These are phyloP conservation scores for Blastocystis sp. DNA, from an alignment of 352 stramenopile genomes.

Conservation along the genomic window DNA sequence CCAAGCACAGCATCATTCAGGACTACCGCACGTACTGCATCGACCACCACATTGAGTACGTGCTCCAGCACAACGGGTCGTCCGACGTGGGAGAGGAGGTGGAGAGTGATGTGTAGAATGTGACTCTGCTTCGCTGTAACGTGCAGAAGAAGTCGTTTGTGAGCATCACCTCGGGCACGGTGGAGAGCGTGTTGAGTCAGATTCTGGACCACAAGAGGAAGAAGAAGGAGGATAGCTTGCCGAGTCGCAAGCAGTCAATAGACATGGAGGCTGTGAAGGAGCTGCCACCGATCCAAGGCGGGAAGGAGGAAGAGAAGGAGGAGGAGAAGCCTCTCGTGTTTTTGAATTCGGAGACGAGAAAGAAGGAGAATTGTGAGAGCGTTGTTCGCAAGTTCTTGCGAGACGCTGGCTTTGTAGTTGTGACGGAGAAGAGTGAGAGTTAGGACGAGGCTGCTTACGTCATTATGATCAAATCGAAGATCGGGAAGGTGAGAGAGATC, in stretches of 20 bases:
- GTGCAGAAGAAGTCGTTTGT: background rate
- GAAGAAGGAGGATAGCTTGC: background rate
- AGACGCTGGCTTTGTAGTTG: background rate
- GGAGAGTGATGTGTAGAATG: background rate
- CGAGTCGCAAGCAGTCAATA: background rate
- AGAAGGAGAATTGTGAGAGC: slow-evolving; percentile 8
- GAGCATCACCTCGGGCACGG: background rate
- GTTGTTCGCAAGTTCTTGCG: background rate
- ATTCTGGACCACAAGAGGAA: background rate
- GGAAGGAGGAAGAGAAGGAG: background rate
- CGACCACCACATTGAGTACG: slow-evolving; percentile 21
- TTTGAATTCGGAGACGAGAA: slow-evolving; percentile 22
- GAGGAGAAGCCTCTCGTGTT: background rate
- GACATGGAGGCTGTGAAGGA: background rate
- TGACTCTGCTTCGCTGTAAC: background rate
- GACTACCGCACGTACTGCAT: background rate
- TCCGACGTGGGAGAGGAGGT: background rate
- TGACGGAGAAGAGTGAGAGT: background rate
- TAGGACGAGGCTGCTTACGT: slow-evolving; percentile 36
- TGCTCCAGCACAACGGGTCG: background rate
- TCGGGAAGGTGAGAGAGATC: slow-evolving; percentile 29
- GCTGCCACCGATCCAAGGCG: background rate
- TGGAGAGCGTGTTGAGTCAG: background rate
- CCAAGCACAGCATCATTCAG: background rate
- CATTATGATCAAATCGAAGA: slow-evolving; percentile 36